Percentiles rank a stretch among this genome's conserved stretches.
These are phyloP conservation scores for Blastomyces percursus DNA, from an alignment of 2,329 filamentous ascomycete genomes.

Conservation along the genomic window DNA sequence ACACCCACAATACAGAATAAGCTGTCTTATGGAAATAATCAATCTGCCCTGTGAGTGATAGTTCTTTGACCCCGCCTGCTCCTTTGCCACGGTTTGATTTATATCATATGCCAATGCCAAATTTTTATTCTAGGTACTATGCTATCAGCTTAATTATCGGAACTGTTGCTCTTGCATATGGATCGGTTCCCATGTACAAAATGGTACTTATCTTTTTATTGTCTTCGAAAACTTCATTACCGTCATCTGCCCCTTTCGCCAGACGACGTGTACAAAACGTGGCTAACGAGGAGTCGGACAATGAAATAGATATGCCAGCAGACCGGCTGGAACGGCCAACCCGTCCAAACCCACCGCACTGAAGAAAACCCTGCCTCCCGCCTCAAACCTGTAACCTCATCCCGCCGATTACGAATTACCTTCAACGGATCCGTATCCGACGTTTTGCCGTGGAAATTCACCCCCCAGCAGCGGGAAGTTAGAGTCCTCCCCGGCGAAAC, in stretches of 20 bases:
- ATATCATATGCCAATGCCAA: conserved; percentile 6
- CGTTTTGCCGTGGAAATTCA: conserved; percentile 93
- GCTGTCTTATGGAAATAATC: conserved; percentile 39
- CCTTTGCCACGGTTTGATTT: neutral
- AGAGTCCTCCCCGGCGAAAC: conserved; percentile 92
- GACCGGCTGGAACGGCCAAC: conserved; percentile 77
- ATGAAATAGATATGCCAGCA: conserved; percentile 39
- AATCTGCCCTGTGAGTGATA: conserved; percentile 41
- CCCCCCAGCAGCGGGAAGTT: conserved; percentile 92
- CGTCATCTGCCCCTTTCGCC: neutral
- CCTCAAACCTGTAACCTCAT: conserved; percentile 66
- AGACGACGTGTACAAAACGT: neutral
- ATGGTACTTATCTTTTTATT: conserved; percentile 28
- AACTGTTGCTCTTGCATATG: conserved; percentile 53
- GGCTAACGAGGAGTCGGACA: neutral
- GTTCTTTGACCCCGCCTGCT: conserved; percentile 1
- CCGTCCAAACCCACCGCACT: conserved; percentile 65
- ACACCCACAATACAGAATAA: conserved; percentile 25
- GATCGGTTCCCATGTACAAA: conserved; percentile 46
- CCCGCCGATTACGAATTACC: conserved; percentile 81
- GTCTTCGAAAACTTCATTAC: neutral
- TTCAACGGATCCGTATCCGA: conserved; percentile 95
- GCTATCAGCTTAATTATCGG: conserved; percentile 52
- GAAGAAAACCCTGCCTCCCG: conserved; percentile 60
- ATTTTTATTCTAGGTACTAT: conserved; percentile 44